Base-by-base conservation (phyloP, 2,329 filamentous ascomycete genomes). In the Pyrenophora seminiperda region DNA sequence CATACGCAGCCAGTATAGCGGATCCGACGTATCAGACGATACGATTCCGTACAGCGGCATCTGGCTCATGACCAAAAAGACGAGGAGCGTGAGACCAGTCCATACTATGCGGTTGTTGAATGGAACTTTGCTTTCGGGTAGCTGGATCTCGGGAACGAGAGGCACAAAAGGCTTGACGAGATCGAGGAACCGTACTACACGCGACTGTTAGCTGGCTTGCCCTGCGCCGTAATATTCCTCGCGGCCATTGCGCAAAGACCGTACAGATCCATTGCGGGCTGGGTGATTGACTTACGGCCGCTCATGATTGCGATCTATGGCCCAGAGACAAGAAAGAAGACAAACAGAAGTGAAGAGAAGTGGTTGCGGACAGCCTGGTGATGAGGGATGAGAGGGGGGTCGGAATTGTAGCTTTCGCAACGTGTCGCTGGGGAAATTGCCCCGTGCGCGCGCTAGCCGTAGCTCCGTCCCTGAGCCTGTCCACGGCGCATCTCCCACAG, bases 11-110 rank as follows among this genome's bases (percentile, higher is more conserved):
- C 94, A 99, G 86, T 99, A 99, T 71, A 99, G 83, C 66, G 94
- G 95, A 80, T 99, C 95, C 56, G 94, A 97, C 68, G 91, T 97
- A 70, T 79, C 77, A 71, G 94, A 99, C 48, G 94, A 99, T 73
- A 99, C 95, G 77, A 99, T 99, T 79, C 94, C 94, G 80, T 99
- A 99, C 27, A 80, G 67, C 27, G 94, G 71, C 94, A 99, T 97
- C 81, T 97, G 94, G 81, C 91, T 97, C 94, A 99, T 99, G 78
- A 99, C 91, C 83, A 99, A 81, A 86, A 99, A 99, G 81, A 97
- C 95, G 76, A 99, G 82, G 68, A 99, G 85, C 62, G 94, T 97
- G 75, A 74, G 71, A 59, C 76, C 77, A 11, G 78, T 80, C 78
- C 78, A 80, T 78, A 80, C 75, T 69, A 80, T 73, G 58, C 76